phyloP scores from a whole-genome alignment of 495 filamentous ascomycete species.

The Delitschia confertaspora region DNA sequence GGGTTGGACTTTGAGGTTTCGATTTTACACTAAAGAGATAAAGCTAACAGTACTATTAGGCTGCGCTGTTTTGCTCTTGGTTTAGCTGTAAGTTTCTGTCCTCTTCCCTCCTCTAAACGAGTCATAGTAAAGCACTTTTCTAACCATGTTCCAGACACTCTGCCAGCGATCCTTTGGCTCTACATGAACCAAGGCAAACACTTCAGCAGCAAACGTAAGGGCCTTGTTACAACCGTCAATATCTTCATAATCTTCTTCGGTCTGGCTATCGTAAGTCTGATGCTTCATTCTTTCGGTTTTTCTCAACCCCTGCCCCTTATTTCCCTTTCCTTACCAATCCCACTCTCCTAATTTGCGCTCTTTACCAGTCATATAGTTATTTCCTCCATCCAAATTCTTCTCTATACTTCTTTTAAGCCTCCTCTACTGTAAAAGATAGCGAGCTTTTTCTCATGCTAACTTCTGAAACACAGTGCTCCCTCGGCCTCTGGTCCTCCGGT shows the following conservation, averaged over 20 bases:
- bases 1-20: too few species aligned
- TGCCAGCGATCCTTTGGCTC: slow-evolving; percentile 18
- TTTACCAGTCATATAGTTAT: too few species aligned
- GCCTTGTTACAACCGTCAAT: slow-evolving; percentile 7
- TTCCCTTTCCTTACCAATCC: too few species aligned
- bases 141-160: slow-evolving; percentile 2
- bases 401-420: background rate
- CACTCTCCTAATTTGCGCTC: too few species aligned
- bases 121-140: background rate
- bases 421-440: background rate
- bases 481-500: slow-evolving; percentile 20
- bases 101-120: background rate
- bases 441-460: background rate
- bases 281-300: too few species aligned
- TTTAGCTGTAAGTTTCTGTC: slow-evolving; percentile 20
- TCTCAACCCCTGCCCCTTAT: too few species aligned
- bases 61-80: slow-evolving; percentile 21
- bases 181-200: slow-evolving; percentile 14
- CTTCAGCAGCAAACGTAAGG: slow-evolving; percentile 5
- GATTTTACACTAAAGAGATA: too few species aligned
- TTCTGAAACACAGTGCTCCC: slow-evolving; percentile 3
- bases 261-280: slow-evolving; percentile 19
- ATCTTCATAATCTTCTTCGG: slow-evolving; percentile 10
- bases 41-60: background rate
- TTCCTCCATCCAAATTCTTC: too few species aligned